Percentiles rank a stretch among this genome's conserved stretches.
These are phyloP conservation scores for Ganoderma sp. DNA, from an alignment of 1,284 basidiomycete genomes.

Conservation along the genomic window DNA sequence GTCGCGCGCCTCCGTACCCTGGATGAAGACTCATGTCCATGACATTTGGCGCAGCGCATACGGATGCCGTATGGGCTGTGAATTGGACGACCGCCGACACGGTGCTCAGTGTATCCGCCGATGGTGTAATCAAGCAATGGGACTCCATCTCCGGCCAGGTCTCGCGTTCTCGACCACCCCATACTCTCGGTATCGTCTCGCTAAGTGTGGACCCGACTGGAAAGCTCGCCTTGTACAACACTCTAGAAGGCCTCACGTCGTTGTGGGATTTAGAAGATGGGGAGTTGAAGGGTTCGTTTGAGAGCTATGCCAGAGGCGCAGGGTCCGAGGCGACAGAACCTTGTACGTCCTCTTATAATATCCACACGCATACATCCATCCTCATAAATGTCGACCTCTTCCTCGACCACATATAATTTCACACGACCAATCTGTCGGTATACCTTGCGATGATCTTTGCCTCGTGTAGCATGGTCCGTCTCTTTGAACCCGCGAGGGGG, in stretches of 20 bases:
- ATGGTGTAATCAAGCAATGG: constrained; percentile 77
- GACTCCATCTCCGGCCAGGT: constrained; percentile 68
- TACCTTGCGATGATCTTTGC: too few species aligned
- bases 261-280: constrained; percentile 73
- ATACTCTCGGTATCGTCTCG: constrained; percentile 78
- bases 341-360: constrained; percentile 55
- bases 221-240: constrained; percentile 71
- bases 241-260: constrained; percentile 79
- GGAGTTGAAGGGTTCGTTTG: constrained; percentile 63
- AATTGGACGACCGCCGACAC: constrained; percentile 73
- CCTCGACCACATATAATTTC: background rate
- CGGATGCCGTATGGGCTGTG: constrained; percentile 82
- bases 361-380: background rate
- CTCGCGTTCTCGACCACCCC: constrained; percentile 64
- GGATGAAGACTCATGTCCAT: constrained; percentile 12
- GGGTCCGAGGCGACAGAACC: constrained; percentile 63
- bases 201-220: constrained; percentile 73
- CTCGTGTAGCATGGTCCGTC: constrained; percentile 80
- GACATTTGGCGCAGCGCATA: constrained; percentile 61
- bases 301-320: constrained; percentile 67
- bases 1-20: constrained; percentile 21
- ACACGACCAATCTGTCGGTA: background rate
- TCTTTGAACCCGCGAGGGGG: constrained; percentile 75
- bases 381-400: constrained; percentile 22
- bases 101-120: constrained; percentile 73